Conservation (phyloP, 1,284 basidiomycete genomes). For the Ganoderma resinaceum region DNA sequence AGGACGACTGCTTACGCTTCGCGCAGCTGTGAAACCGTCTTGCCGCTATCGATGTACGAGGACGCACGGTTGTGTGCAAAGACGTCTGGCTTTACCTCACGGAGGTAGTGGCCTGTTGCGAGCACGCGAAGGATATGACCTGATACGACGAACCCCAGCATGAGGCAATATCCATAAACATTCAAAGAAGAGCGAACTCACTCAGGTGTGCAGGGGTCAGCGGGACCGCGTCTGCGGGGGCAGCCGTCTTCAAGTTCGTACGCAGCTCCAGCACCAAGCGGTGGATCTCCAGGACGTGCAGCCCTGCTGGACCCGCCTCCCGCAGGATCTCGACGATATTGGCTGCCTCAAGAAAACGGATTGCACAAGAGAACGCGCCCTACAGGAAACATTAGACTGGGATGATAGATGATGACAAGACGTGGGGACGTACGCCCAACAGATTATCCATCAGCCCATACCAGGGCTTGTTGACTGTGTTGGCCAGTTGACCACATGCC, state of each 20-base stretch:
- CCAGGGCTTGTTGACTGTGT: conserved; percentile 52
- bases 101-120: conserved; percentile 38
- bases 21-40: conserved; percentile 46
- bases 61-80: conserved; percentile 43
- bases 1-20: conserved; percentile 35
- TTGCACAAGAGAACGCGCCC: conserved; percentile 17
- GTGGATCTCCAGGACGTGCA: conserved; percentile 36
- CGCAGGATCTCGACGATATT: conserved; percentile 42
- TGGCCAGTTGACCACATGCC: conserved; percentile 65
- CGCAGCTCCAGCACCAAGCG: conserved; percentile 16
- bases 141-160: conserved; percentile 13
- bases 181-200: not conserved
- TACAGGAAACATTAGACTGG: not conserved
- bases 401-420: not conserved
- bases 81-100: conserved; percentile 39
- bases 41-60: conserved; percentile 61
- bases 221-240: conserved; percentile 14
- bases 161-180: not conserved
- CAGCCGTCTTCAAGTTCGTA: conserved; percentile 23
- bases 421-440: conserved; percentile 14
- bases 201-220: conserved; percentile 13
- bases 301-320: conserved; percentile 42
- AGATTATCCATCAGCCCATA: conserved; percentile 23
- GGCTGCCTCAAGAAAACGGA: conserved; percentile 18
- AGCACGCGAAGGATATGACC: conserved; percentile 39